Base-by-base conservation (phyloP, 2,329 filamentous ascomycete genomes). In the Pyrenochaeta sp. region DNA sequence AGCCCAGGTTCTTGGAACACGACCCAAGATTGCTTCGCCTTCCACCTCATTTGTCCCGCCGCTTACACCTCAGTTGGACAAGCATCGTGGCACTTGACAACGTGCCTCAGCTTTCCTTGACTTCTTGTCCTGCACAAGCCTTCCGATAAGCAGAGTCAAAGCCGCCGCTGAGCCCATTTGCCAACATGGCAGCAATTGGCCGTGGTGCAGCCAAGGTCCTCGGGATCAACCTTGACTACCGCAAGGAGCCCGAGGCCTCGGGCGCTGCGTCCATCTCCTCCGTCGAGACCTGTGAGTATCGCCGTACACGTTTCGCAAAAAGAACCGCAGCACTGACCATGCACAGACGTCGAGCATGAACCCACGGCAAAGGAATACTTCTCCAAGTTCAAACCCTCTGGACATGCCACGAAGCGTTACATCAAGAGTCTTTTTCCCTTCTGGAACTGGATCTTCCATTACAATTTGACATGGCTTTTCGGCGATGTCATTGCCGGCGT, bases 401-500 rank as follows among this genome's bases (percentile, higher is more conserved):
- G 31, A 20, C 31, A 0, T 72, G 83, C 89, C 20, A 55, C 87
- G 6, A 46, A 76, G 9, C 69, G 77, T 2, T 99, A 97, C 69
- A 43, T 88, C 45, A 78, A 81, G 57, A 90, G 85, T 15, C 78
- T 97, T 3, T 96, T 99, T 64, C 95, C 95, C 0, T 97, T 97
- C 74, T 75, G 90, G n/a, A 82, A 86, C 21, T 99, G 95, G 95
- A 94, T 97, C 49, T 78, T 82, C 10, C 86, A 89, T 68, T 99
- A 99, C 80, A 99, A 99, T 72, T 14, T 88, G 11, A 88, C 92
- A 79, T 99, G 95, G 95, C 78, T 97, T 4, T 75, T 87, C 10
- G 95, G 95, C 64, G 95, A 99, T 77, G 76, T 97, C 41, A 87
- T 98, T 53, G 94, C 95, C 51, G 94, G 86, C 79, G 82, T 90